These are phyloP conservation scores for Aegilops speltoides DNA, from an alignment of 176 grass and related monocot genomes.

Conservation along the genomic window DNA sequence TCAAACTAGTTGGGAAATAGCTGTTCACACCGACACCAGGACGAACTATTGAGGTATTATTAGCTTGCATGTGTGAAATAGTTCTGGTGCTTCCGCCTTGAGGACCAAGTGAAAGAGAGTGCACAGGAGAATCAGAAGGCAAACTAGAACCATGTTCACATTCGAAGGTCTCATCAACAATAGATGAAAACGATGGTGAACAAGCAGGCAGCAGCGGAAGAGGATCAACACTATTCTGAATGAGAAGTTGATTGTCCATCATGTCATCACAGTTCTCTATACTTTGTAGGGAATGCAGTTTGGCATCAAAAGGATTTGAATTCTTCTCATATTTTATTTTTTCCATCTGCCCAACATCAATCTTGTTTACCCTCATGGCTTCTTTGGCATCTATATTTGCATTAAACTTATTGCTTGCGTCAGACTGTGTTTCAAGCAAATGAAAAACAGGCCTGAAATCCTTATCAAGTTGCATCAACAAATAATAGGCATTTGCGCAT, in stretches of 20 bases:
- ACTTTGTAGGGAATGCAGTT: conserved; percentile 58
- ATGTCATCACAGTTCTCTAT: conserved; percentile 41
- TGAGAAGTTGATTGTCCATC: conserved; percentile 42
- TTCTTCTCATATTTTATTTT: conserved; percentile 58
- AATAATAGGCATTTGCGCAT: conserved; percentile 84
- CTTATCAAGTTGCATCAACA: conserved; percentile 94
- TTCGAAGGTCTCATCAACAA: conserved; percentile 92
- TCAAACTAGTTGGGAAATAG: conserved; percentile 48
- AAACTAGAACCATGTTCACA: conserved; percentile 54
- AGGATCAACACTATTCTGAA: conserved; percentile 50
- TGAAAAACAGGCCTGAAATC: conserved; percentile 83
- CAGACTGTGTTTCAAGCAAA: conserved; percentile 73
- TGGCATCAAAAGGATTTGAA: conserved; percentile 60
- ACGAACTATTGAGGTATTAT: conserved; percentile 35
- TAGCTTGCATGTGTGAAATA: conserved; percentile 45
- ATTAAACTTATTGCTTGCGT: conserved; percentile 45
- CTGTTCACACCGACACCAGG: conserved; percentile 32
- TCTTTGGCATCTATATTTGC: conserved; percentile 63
- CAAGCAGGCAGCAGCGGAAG: conserved; percentile 50
- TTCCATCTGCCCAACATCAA: conserved; percentile 77
- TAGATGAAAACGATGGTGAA: conserved; percentile 88
- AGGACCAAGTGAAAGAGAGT: conserved; percentile 50
- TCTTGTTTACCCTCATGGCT: conserved; percentile 54
- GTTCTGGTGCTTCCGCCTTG: conserved; percentile 44
- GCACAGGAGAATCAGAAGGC: conserved; percentile 31